phyloP scores from a whole-genome alignment of 805 yeast species.

The Lipomyces mesembrius region DNA sequence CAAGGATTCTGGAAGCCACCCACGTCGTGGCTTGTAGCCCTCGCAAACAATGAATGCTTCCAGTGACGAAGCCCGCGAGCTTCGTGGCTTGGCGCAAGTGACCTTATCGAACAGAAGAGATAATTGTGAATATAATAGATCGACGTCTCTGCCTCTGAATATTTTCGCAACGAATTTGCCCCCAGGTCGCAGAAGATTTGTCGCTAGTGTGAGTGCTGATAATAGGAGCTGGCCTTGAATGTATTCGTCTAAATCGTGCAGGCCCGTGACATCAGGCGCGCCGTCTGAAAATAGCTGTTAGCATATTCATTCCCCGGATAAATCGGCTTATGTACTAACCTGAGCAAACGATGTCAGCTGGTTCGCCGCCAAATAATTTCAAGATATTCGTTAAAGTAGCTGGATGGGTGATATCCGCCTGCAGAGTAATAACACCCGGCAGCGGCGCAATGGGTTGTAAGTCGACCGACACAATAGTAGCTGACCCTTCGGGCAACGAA shows the following conservation, averaged over 20 bases:
- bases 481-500: slow-evolving; percentile 50
- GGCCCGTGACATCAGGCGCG: slow-evolving; percentile 98
- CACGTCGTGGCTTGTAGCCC: slow-evolving; percentile 79
- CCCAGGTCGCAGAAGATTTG: slow-evolving; percentile 84
- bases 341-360: slow-evolving; percentile 93
- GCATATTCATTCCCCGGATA: neutral
- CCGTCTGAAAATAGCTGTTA: slow-evolving; percentile 61
- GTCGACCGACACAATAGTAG: slow-evolving; percentile 91
- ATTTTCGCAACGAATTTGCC: slow-evolving; percentile 96
- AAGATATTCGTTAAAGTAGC: slow-evolving; percentile 76
- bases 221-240: slow-evolving; percentile 92
- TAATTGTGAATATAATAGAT: slow-evolving; percentile 87
- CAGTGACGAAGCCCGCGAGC: slow-evolving; percentile 91
- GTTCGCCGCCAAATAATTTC: slow-evolving; percentile 84
- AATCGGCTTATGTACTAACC: slow-evolving; percentile 21
- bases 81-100: slow-evolving; percentile 93
- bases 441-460: slow-evolving; percentile 97
- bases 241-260: slow-evolving; percentile 95
- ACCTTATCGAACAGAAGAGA: slow-evolving; percentile 84
- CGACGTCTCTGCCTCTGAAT: slow-evolving; percentile 95
- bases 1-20: slow-evolving; percentile 69
- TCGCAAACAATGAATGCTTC: slow-evolving; percentile 94
- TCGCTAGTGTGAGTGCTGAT: slow-evolving; percentile 89
- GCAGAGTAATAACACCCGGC: slow-evolving; percentile 84
- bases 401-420: slow-evolving; percentile 98